Evolutionary conservation across 2,329 filamentous ascomycete species (phyloP), one percentile per base, ranked within the genome.

Genomic region (Claviceps capensis): DNA sequence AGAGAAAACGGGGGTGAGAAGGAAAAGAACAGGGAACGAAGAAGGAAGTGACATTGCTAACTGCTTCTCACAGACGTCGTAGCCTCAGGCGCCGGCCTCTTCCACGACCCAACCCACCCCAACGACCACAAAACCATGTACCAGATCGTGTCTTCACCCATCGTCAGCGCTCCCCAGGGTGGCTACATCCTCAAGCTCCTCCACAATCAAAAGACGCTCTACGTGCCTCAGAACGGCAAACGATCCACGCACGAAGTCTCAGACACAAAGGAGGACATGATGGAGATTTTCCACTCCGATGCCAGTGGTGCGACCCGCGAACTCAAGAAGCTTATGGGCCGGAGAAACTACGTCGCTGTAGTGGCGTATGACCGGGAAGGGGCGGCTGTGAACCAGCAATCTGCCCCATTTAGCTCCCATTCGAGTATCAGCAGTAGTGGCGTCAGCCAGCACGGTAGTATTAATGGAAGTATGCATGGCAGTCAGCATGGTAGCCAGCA

Each of bases 221-320:
- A 96, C 67, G 77, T 98, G 51, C 93, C 93, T 0, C 76, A 79
- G 51, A 98, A 98, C 67, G 91, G 91, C 1, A 82, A 88, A 52
- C 79, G 80, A 57, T 83, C 85, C 1, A 85, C 77, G 1, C 81
- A 88, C 55, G 78, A 83, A 57, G 78, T 86, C 1, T 86, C 83
- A 1, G 93, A 98, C 66, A 98, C 93, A 47, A 97, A 98, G 69
- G 93, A 98, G 68, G 93, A 98, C 69, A 98, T 98, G 93, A 95
- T 98, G 86, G 93, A 98, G 72, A 94, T 98, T 59, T 98, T 98
- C 77, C 88, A 93, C 62, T 87, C 85, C 7, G 93, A 98, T 61
- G 88, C 93, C 16, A 88, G 84, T 51, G 91, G 93, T n/a, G 74
- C 81, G 38, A 75, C 82, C 0, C 78, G 90, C 47, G 91, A 96